Evolutionary conservation across 345 rosid genomes (phyloP).

Genomic region (Linum usitatissimum): DNA sequence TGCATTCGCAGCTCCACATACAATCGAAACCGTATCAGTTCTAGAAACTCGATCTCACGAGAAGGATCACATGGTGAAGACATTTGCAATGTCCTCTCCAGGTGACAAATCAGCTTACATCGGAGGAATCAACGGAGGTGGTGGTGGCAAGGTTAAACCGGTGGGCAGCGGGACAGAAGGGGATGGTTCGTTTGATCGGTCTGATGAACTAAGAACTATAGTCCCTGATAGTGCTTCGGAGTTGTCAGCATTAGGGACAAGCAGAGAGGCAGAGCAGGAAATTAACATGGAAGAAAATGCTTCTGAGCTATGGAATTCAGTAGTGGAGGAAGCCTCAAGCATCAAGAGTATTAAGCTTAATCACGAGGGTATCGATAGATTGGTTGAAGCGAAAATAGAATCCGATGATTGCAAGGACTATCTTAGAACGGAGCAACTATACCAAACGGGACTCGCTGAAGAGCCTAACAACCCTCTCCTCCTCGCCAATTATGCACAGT

Average conservation of each 20-base stretch:
- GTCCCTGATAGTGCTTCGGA: conserved; percentile 53
- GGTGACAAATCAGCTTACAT: conserved; percentile 29
- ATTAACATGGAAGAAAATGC: conserved; percentile 39
- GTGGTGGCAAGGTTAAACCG: conserved; percentile 36
- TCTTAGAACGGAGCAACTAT: conserved; percentile 49
- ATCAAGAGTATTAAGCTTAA: conserved; percentile 46
- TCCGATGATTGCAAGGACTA: conserved; percentile 41
- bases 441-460: conserved; percentile 42
- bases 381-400: conserved; percentile 47
- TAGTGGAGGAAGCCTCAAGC: conserved; percentile 58
- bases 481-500: conserved; percentile 81
- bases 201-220: conserved; percentile 34
- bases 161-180: conserved; percentile 61
- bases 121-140: conserved; percentile 44
- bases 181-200: conserved; percentile 39
- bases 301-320: conserved; percentile 48
- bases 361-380: conserved; percentile 37
- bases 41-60: conserved; percentile 19
- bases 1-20: conserved; percentile 34
- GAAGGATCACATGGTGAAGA: conserved; percentile 18
- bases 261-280: conserved; percentile 35
- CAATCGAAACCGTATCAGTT: conserved; percentile 20
- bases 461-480: conserved; percentile 68
- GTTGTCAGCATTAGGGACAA: conserved; percentile 40
- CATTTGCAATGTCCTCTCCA: conserved; percentile 37